Conservation (phyloP, 2,329 filamentous ascomycete genomes). For the Chaetomium strumarium region DNA sequence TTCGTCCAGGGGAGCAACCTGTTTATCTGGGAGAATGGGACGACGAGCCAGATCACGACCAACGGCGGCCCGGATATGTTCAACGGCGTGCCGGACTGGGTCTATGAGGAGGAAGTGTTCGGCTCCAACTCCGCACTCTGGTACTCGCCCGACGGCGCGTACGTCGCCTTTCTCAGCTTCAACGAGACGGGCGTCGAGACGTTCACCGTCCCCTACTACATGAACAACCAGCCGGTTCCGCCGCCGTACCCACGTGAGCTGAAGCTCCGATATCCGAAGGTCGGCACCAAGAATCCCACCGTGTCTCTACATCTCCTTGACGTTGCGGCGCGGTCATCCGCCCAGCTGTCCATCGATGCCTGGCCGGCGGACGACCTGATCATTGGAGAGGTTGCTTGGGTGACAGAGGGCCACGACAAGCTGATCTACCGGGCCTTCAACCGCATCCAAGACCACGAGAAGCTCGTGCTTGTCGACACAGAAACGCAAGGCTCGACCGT, state of each 20-base stretch:
- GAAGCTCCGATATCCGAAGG: conserved; percentile 62
- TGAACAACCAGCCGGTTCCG: conserved; percentile 50
- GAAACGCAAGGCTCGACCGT: conserved; percentile 39
- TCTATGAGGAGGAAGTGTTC: conserved; percentile 56
- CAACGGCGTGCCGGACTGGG: conserved; percentile 60
- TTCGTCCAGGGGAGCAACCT: conserved; percentile 64
- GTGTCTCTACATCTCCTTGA: conserved; percentile 55
- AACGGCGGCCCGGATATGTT: conserved; percentile 58
- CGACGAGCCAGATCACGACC: conserved; percentile 50
- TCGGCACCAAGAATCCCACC: conserved; percentile 61
- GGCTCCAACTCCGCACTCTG: conserved; percentile 46
- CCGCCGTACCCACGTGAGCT: conserved; percentile 58
- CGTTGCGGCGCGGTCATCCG: conserved; percentile 40
- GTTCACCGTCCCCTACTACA: conserved; percentile 62
- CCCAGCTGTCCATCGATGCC: conserved; percentile 46
- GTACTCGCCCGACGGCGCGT: conserved; percentile 52
- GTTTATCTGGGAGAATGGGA: conserved; percentile 51
- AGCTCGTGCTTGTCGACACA: conserved; percentile 54
- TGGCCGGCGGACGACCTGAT: conserved; percentile 57
- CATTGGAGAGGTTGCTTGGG: conserved; percentile 63
- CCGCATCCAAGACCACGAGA: conserved; percentile 60
- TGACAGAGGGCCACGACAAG: conserved; percentile 54
- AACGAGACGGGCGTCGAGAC: conserved; percentile 63
- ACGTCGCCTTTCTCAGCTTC: conserved; percentile 50
- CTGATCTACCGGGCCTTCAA: conserved; percentile 63